Evolutionary conservation across 2,329 filamentous ascomycete genomes (phyloP).

Genomic region (Rugonectria rugulosa): DNA sequence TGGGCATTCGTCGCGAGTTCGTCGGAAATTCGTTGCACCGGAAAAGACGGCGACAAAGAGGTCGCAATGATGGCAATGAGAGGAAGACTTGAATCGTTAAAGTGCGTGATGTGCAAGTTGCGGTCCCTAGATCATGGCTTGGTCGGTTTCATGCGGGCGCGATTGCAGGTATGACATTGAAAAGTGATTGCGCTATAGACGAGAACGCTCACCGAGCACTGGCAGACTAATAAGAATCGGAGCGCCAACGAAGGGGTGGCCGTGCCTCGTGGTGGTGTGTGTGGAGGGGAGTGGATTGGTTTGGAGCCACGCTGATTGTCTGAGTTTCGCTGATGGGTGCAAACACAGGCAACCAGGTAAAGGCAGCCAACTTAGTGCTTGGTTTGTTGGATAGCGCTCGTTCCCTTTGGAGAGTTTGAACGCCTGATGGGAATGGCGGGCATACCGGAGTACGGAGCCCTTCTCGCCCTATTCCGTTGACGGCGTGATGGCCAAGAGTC

Average conservation of each 20-base stretch:
- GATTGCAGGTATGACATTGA: slow-evolving; percentile 32
- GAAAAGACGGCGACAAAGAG: background rate
- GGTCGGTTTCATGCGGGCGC: slow-evolving; percentile 36
- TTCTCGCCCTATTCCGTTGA: slow-evolving; percentile 11
- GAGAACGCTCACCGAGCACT: slow-evolving; percentile 44
- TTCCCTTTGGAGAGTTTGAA: slow-evolving; percentile 16
- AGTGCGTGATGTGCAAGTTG: slow-evolving; percentile 22
- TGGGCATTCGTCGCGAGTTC: slow-evolving; percentile 16
- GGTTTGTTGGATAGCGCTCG: slow-evolving; percentile 13
- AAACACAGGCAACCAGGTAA: background rate
- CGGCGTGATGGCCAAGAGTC: slow-evolving; percentile 5
- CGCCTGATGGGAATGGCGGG: slow-evolving; percentile 11
- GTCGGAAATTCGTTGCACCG: slow-evolving; percentile 19
- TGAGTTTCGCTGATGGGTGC: background rate
- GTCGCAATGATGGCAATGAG: slow-evolving; percentile 13
- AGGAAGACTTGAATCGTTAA: slow-evolving; percentile 5
- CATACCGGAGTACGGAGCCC: slow-evolving; percentile 14
- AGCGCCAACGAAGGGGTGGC: slow-evolving; percentile 9
- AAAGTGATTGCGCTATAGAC: slow-evolving; percentile 36
- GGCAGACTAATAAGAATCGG: slow-evolving; percentile 30
- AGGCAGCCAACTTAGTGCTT: slow-evolving; percentile 1
- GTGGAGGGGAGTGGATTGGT: slow-evolving; percentile 9
- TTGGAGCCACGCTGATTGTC: slow-evolving; percentile 1
- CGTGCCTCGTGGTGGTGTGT: slow-evolving; percentile 22
- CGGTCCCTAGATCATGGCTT: slow-evolving; percentile 39